Evolutionary conservation across 106 monocot genomes (phyloP).

Genomic region (Acorus gramineus): DNA sequence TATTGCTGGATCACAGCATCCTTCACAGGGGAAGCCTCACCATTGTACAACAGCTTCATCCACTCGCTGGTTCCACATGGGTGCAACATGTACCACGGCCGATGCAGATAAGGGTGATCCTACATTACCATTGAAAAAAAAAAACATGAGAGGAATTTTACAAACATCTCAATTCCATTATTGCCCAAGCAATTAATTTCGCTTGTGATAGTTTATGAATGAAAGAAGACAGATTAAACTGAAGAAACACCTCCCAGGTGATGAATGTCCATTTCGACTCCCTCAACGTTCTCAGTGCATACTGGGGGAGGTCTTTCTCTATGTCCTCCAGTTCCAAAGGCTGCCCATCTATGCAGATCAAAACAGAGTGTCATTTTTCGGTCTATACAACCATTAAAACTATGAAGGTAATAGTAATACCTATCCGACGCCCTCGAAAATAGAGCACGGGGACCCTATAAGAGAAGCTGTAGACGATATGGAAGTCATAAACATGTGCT

Average conservation of each 20-base stretch:
- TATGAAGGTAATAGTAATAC: slow-evolving; percentile 21
- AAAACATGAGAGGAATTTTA: background rate
- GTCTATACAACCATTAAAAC: too few relatives aligned
- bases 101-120: slow-evolving; percentile 83
- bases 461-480: slow-evolving; percentile 79
- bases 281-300: slow-evolving; percentile 30
- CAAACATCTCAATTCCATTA: too few relatives aligned
- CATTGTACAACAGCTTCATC: slow-evolving; percentile 58
- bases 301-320: slow-evolving; percentile 53
- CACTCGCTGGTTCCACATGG: slow-evolving; percentile 90
- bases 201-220: background rate
- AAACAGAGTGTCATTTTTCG: background rate
- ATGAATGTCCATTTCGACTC: slow-evolving; percentile 95
- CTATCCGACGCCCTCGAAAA: slow-evolving; percentile 62
- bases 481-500: slow-evolving; percentile 62
- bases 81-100: slow-evolving; percentile 80
- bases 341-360: slow-evolving; percentile 52
- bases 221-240: background rate
- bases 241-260: slow-evolving; percentile 54
- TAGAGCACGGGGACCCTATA: slow-evolving; percentile 81
- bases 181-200: too few relatives aligned
- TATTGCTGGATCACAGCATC: slow-evolving; percentile 16
- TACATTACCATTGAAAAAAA: slow-evolving; percentile 11
- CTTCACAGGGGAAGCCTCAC: background rate
- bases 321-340: slow-evolving; percentile 41